Evolutionary conservation across 2,329 filamentous ascomycete species (phyloP).

Genomic region (Teratosphaeriaceae sp.): DNA sequence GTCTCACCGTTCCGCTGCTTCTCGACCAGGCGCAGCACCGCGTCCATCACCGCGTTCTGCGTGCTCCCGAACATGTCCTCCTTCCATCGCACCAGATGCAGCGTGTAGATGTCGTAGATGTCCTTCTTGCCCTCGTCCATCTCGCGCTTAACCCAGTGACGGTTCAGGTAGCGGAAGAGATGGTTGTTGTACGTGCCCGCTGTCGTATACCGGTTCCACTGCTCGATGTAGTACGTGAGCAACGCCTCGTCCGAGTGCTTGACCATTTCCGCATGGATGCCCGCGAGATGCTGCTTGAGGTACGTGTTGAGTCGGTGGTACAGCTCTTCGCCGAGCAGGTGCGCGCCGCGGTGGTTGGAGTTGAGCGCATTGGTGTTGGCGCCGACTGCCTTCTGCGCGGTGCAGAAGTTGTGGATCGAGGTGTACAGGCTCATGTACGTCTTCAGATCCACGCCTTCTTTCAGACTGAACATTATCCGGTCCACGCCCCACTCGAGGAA

Average conservation of each 20-base stretch:
- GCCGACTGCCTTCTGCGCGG: conserved; percentile 84
- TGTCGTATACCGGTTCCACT: conserved; percentile 93
- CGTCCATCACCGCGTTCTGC: conserved; percentile 84
- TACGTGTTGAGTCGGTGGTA: conserved; percentile 89
- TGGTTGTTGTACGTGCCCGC: conserved; percentile 98
- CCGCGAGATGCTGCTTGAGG: conserved; percentile 67
- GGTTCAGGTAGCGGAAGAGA: conserved; percentile 89
- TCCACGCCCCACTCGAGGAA: conserved; percentile 85
- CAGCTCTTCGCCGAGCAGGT: conserved; percentile 90
- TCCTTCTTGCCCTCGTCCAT: conserved; percentile 99
- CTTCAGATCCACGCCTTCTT: conserved; percentile 88
- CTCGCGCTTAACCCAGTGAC: conserved; percentile 98
- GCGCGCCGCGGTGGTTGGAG: conserved; percentile 68
- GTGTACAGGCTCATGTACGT: conserved; percentile 99
- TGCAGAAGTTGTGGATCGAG: conserved; percentile 98
- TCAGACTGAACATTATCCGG: conserved; percentile 87
- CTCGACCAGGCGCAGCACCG: conserved; percentile 90
- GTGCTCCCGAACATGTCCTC: conserved; percentile 81
- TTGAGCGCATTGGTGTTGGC: conserved; percentile 41
- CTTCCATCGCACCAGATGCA: conserved; percentile 94
- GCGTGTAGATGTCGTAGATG: conserved; percentile 94
- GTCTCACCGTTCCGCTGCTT: conserved; percentile 97
- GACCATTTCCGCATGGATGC: conserved; percentile 64
- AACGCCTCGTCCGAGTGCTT: conserved; percentile 84
- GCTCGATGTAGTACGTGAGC: conserved; percentile 86